Conservation (phyloP, 2,329 filamentous ascomycete species). For the Meredithiella fracta region DNA sequence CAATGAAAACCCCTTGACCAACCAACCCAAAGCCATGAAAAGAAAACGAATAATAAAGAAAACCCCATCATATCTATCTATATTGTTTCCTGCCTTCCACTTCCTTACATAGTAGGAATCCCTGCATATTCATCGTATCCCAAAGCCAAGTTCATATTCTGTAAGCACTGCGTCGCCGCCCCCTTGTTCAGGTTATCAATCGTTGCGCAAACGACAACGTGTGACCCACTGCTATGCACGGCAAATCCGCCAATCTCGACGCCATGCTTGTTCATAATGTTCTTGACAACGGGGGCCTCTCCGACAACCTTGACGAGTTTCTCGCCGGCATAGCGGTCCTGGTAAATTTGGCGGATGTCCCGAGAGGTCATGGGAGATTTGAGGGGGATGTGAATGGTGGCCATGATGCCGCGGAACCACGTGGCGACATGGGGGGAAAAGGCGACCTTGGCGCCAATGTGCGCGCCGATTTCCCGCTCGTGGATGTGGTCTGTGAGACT, state of each 20-base stretch:
- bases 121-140: constrained; percentile 81
- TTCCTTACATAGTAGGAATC: constrained; percentile 43
- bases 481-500: constrained; percentile 87
- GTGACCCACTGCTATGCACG: constrained; percentile 76
- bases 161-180: constrained; percentile 80
- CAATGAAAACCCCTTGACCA: neutral
- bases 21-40: neutral
- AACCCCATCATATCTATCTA: neutral
- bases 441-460: constrained; percentile 57
- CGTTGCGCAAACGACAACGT: constrained; percentile 83
- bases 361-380: constrained; percentile 74
- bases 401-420: constrained; percentile 92
- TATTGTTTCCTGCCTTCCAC: neutral
- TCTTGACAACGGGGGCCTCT: constrained; percentile 71
- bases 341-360: constrained; percentile 86
- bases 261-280: constrained; percentile 69
- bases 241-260: constrained; percentile 92
- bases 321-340: constrained; percentile 90
- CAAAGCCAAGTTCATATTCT: constrained; percentile 89
- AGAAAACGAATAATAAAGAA: neutral
- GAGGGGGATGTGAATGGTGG: constrained; percentile 80
- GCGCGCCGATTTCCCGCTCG: constrained; percentile 72
- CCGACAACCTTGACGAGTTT: constrained; percentile 86
- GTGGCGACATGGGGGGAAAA: constrained; percentile 92
- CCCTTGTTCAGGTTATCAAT: constrained; percentile 93